A percentile compares a stretch with the other conserved stretches of the same genome.
phyloP scores from a whole-genome alignment of 352 stramenopile species.

The Pythium folliculosum region DNA sequence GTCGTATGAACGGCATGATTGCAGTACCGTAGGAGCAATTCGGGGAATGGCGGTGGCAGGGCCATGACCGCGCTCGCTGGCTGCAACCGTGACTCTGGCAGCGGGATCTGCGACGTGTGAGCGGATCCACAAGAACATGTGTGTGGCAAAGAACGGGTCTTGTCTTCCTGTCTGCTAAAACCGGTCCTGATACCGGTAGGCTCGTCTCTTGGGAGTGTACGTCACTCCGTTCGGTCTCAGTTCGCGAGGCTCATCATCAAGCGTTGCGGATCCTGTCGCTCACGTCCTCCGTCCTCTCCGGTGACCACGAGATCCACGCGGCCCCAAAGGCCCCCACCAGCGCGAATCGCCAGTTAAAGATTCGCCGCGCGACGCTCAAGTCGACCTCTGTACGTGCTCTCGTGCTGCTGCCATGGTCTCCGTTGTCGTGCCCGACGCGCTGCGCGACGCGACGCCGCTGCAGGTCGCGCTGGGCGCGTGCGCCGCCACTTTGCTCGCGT shows the following conservation, averaged over 20 bases:
- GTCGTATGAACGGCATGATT: slow-evolving; percentile 9
- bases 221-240: not conserved
- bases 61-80: no score
- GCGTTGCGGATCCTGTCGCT: not conserved
- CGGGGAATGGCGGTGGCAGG: no score
- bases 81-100: no score
- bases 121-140: no score
- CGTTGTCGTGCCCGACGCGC: not conserved
- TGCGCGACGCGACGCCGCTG: not conserved
- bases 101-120: no score
- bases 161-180: no score
- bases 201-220: no score
- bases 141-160: no score
- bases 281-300: not conserved
- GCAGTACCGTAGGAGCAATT: not conserved
- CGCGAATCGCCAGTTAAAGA: not conserved
- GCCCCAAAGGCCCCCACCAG: not conserved
- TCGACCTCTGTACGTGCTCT: no score
- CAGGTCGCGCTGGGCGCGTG: slow-evolving; percentile 11
- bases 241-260: not conserved
- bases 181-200: no score
- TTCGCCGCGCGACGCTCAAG: not conserved
- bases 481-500: slow-evolving; percentile 7
- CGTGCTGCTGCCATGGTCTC: slow-evolving; percentile 17
- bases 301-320: no score